A percentile compares a stretch with the other conserved stretches of the same genome.
phyloP scores from a whole-genome alignment of 2,329 filamentous ascomycete genomes.

The Teratosphaeria zuluensis region DNA sequence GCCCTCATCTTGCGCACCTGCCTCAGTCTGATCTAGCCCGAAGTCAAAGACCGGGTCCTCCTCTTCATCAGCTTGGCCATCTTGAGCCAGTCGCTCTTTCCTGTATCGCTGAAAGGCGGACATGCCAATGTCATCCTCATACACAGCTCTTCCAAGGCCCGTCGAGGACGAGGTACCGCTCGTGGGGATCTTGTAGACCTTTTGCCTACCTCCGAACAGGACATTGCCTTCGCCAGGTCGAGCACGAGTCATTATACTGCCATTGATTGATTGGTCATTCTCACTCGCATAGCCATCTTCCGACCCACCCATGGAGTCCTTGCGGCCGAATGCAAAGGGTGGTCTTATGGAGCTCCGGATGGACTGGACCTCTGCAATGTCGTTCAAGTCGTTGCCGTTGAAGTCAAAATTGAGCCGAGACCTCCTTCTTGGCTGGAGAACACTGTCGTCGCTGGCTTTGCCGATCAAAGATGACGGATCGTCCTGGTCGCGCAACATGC shows the following conservation, averaged over 20 bases:
- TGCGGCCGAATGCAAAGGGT: slow-evolving; percentile 48
- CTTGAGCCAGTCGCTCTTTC: slow-evolving; percentile 41
- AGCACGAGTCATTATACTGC: slow-evolving; percentile 73
- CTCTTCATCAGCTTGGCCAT: slow-evolving; percentile 20
- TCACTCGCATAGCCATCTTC: slow-evolving; percentile 54
- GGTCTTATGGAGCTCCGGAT: slow-evolving; percentile 54
- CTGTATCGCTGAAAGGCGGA: slow-evolving; percentile 76
- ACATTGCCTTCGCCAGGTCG: slow-evolving; percentile 84
- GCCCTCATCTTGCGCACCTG: slow-evolving; percentile 30
- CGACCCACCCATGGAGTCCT: slow-evolving; percentile 52
- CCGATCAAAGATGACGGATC: slow-evolving; percentile 81
- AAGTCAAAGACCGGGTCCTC: slow-evolving; percentile 23
- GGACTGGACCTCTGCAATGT: slow-evolving; percentile 88
- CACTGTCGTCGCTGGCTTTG: slow-evolving; percentile 92
- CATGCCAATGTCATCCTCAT: slow-evolving; percentile 75
- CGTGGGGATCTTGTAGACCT: slow-evolving; percentile 76
- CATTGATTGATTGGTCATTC: slow-evolving; percentile 48
- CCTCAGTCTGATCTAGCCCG: slow-evolving; percentile 23
- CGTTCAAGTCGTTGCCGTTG: slow-evolving; percentile 48
- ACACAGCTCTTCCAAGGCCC: slow-evolving; percentile 61
- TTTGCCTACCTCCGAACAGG: slow-evolving; percentile 89
- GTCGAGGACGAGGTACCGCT: slow-evolving; percentile 29
- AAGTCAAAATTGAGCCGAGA: slow-evolving; percentile 68
- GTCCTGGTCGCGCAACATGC: slow-evolving; percentile 91
- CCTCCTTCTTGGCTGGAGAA: slow-evolving; percentile 70